Evolutionary conservation across 1,284 basidiomycete species (phyloP), one percentile per base, ranked within the genome.

Genomic region (Malassezia furfur): DNA sequence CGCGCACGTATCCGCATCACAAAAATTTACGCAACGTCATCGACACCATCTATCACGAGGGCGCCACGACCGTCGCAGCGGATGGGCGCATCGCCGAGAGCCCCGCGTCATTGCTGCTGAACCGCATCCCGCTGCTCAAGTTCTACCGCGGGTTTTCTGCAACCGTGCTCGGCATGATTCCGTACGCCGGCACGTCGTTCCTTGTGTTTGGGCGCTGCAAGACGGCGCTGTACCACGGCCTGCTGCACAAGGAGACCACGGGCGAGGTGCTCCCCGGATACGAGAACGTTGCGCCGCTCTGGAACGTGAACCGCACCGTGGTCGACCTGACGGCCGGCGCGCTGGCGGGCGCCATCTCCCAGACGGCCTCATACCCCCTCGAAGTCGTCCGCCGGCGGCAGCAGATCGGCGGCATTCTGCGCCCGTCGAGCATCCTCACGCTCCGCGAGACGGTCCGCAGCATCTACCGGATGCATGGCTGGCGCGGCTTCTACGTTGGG

Each of bases 121-220:
- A 61, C 19, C 59, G 59, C 14, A 64, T 60, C 31, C 72, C 72
- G 0, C 43, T 74, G 9, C 80, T 90, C 57, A 90, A 93, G 69
- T 91, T 93, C 77, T 99, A 99, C 75, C 85, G 94, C 31, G 94
- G 94, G 8, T 96, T 98, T 77, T 60, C 59, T 49, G 71, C 73
- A 5, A 74, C 72, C 3, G 64, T 74, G 25, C 55, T 74, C 56
- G 72, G 72, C 25, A 96, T 96, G 83, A 80, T 98, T 17, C 94
- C 94, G 0, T 98, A 99, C 69, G 91, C 91, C 1, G 94, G 94
- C 8, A 91, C 90, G 1, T 89, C 87, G 11, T 99, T 99, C 79
- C 81, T 98, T 51, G 72, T 74, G 12, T 74, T 74, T 53, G 72
- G 69, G 1, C 64, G 68, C 6, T 69, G 67, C 54, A 72, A 73